Percentiles rank a stretch among this genome's conserved stretches.
phyloP scores from a whole-genome alignment of 352 stramenopile genomes.

The Poterioochromonas sp. region DNA sequence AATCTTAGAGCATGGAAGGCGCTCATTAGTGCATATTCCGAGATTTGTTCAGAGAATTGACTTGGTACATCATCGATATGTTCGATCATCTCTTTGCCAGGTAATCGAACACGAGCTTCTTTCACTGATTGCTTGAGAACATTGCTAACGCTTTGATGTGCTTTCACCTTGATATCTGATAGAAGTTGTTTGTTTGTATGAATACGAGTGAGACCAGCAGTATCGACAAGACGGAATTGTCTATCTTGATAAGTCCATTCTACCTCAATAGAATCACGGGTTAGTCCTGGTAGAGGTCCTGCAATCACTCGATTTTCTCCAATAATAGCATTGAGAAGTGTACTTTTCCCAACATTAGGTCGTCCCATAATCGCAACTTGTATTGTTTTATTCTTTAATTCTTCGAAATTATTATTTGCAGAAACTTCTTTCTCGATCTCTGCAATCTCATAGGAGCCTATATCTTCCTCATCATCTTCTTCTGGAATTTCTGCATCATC shows the following conservation, averaged over 20 bases:
- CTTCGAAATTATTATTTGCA: no score
- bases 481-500: no score
- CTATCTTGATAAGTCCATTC: constrained; percentile 47
- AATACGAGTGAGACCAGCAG: constrained; percentile 44
- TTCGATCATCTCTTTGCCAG: neutral
- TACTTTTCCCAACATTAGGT: constrained; percentile 56
- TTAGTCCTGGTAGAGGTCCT: constrained; percentile 50
- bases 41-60: neutral
- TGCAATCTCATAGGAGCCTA: neutral
- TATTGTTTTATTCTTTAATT: no score
- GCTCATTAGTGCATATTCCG: neutral
- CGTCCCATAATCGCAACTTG: constrained; percentile 50
- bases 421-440: neutral
- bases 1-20: constrained; percentile 4
- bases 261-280: constrained; percentile 50
- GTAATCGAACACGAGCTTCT: neutral
- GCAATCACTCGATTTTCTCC: constrained; percentile 48
- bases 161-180: neutral
- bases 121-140: neutral
- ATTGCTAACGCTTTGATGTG: neutral
- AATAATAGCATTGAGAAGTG: constrained; percentile 51
- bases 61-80: neutral
- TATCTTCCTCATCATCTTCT: constrained; percentile 26
- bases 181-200: neutral
- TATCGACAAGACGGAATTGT: constrained; percentile 51